A percentile compares a stretch with the other conserved stretches of the same genome.
Conservation (phyloP, 768 basidiomycete species). For the Cystoderma amianthinum region DNA sequence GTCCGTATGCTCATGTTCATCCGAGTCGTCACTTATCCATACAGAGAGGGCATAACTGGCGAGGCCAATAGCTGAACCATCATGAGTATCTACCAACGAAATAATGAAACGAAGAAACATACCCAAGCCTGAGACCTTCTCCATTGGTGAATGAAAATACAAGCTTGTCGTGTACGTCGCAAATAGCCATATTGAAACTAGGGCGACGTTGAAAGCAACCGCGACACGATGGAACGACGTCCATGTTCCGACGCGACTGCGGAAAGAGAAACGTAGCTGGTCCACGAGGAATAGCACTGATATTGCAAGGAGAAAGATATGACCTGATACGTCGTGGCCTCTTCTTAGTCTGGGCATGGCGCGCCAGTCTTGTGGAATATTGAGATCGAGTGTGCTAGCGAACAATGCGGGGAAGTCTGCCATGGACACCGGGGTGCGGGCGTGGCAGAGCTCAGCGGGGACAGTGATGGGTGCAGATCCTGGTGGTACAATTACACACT, state of each 20-base stretch:
- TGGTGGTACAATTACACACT: slow-evolving; percentile 60
- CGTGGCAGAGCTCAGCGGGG: slow-evolving; percentile 51
- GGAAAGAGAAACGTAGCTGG: slow-evolving; percentile 57
- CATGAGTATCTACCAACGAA: no score
- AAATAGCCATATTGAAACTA: slow-evolving; percentile 64
- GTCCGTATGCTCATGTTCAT: no score
- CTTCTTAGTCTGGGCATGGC: slow-evolving; percentile 55
- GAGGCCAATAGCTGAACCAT: no score
- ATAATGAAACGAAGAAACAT: no score
- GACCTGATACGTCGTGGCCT: slow-evolving; percentile 93
- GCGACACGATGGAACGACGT: slow-evolving; percentile 39
- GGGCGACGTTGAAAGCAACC: slow-evolving; percentile 31
- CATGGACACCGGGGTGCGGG: slow-evolving; percentile 43
- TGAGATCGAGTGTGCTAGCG: slow-evolving; percentile 15
- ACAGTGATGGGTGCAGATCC: slow-evolving; percentile 42
- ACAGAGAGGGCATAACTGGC: no score
- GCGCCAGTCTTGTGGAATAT: slow-evolving; percentile 35
- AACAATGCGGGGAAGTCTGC: slow-evolving; percentile 62
- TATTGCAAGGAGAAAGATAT: slow-evolving; percentile 85
- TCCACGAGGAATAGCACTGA: slow-evolving; percentile 71
- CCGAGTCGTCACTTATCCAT: no score
- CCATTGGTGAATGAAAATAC: slow-evolving; percentile 86
- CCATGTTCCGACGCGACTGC: slow-evolving; percentile 23
- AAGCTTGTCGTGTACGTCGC: slow-evolving; percentile 76
- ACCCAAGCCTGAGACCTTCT: slow-evolving; percentile 88